Percentiles rank a stretch among this genome's conserved stretches.
Conservation (phyloP, 2,329 filamentous ascomycete species). For the Fusarium sp. region DNA sequence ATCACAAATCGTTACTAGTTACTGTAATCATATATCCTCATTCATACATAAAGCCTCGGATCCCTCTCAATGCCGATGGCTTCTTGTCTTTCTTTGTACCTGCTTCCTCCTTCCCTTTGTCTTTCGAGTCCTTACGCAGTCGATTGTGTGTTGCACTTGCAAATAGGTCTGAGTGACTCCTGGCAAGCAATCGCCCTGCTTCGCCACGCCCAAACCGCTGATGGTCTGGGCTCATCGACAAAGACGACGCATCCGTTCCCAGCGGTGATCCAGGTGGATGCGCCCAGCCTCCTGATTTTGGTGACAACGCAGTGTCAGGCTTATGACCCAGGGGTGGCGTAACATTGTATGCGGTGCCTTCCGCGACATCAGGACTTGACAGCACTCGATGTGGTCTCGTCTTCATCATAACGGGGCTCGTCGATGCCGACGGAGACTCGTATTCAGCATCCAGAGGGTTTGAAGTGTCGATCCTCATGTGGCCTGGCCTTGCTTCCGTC, state of each 20-base stretch:
- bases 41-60: slow-evolving; percentile 55
- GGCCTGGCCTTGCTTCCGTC: slow-evolving; percentile 48
- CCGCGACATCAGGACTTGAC: slow-evolving; percentile 60
- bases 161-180: slow-evolving; percentile 41
- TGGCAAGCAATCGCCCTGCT: slow-evolving; percentile 43
- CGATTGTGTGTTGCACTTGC: slow-evolving; percentile 63
- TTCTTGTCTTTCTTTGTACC: slow-evolving; percentile 54
- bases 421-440: slow-evolving; percentile 55
- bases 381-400: slow-evolving; percentile 56
- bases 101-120: slow-evolving; percentile 59
- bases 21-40: slow-evolving; percentile 21
- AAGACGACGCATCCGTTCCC: slow-evolving; percentile 49
- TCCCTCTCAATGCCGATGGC: slow-evolving; percentile 56
- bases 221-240: slow-evolving; percentile 55
- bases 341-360: slow-evolving; percentile 58
- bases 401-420: slow-evolving; percentile 55
- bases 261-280: slow-evolving; percentile 57
- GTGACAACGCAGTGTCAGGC: slow-evolving; percentile 47
- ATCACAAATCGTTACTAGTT: neutral
- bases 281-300: slow-evolving; percentile 47
- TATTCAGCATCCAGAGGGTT: slow-evolving; percentile 46
- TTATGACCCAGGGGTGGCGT: slow-evolving; percentile 58
- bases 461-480: slow-evolving; percentile 42
- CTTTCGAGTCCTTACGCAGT: slow-evolving; percentile 62
- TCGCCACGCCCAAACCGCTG: slow-evolving; percentile 63